phyloP scores from a whole-genome alignment of 2,329 filamentous ascomycete species.

The Hymenoscyphus fructigenus region DNA sequence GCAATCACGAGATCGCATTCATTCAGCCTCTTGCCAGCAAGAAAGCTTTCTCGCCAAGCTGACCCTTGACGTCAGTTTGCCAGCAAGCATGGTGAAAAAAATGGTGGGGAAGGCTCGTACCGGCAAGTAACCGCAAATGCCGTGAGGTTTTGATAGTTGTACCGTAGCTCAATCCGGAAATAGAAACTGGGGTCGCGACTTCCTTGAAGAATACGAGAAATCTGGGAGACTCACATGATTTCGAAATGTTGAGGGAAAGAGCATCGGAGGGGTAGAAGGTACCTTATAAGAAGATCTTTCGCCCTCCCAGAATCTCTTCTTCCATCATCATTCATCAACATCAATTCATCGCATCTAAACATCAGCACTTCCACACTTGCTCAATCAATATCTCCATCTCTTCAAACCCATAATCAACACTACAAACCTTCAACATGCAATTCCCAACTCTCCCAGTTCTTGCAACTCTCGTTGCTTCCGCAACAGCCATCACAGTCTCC shows the following conservation, averaged over 20 bases:
- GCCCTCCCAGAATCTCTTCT: background rate
- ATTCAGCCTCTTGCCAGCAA: background rate
- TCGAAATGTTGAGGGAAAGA: background rate
- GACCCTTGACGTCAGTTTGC: constrained; percentile 4
- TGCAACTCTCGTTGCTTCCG: constrained; percentile 41
- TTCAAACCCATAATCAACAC: background rate
- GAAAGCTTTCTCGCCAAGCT: background rate
- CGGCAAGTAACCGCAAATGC: background rate
- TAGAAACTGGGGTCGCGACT: constrained; percentile 1
- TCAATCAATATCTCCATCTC: constrained; percentile 4
- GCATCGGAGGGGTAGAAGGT: background rate
- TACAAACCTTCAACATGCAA: constrained; percentile 42
- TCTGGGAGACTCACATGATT: background rate
- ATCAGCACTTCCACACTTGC: constrained; percentile 2
- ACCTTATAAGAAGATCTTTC: background rate
- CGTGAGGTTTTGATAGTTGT: background rate
- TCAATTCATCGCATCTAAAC: background rate
- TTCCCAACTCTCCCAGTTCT: constrained; percentile 42
- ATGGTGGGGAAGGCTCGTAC: constrained; percentile 8
- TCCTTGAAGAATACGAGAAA: constrained; percentile 6
- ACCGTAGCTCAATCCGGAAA: constrained; percentile 1
- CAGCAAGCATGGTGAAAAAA: background rate
- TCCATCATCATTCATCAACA: constrained; percentile 5
- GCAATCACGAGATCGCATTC: background rate
- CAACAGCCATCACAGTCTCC: constrained; percentile 52